These are phyloP conservation scores for Solanum bulbocastanum DNA, from an alignment of 257 asterid species.

Conservation along the genomic window DNA sequence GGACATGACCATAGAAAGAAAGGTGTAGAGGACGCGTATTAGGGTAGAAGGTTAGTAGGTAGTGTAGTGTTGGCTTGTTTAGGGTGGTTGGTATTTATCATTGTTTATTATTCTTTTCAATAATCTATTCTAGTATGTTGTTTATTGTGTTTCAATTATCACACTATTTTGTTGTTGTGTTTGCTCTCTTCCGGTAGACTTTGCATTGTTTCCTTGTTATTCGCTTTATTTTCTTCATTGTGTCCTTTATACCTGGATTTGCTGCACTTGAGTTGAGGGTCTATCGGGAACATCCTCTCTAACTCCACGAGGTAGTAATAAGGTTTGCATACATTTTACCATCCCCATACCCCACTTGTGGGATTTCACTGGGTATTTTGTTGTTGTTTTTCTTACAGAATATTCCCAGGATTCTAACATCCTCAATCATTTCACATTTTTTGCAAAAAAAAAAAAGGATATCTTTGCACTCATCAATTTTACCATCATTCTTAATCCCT, in stretches of 20 bases:
- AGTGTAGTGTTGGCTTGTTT: neutral
- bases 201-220: neutral
- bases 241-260: neutral
- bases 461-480: neutral
- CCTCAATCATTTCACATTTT: slow-evolving; percentile 5
- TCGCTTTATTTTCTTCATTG: neutral
- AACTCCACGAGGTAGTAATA: neutral
- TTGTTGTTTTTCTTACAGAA: neutral
- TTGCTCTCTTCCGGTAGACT: neutral
- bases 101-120: neutral
- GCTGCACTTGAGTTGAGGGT: neutral
- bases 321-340: neutral
- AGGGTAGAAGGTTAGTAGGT: neutral
- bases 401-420: neutral
- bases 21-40: neutral
- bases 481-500: neutral
- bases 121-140: neutral
- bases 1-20: neutral
- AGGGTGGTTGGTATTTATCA: neutral
- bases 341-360: neutral
- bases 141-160: neutral
- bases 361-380: neutral
- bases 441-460: no score
- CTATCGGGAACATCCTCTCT: neutral
- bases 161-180: neutral